Conservation (phyloP, 176 grass and related monocot genomes). For the Oryza punctata region DNA sequence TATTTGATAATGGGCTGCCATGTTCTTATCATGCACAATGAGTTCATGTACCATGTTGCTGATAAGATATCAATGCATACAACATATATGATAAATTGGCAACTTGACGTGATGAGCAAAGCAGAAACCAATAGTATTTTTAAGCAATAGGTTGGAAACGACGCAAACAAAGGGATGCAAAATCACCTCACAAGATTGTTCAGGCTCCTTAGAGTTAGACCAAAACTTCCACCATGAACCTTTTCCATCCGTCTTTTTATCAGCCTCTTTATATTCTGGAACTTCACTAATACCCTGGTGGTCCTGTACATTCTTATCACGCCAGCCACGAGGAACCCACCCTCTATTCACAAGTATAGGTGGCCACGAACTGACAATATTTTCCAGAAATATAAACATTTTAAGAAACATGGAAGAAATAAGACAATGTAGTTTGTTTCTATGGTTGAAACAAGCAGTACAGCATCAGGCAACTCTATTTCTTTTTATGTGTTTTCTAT, state of each 20-base stretch:
- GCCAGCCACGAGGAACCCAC: conserved; percentile 87
- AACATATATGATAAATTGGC: background rate
- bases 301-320: conserved; percentile 54
- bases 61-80: conserved; percentile 18
- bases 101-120: conserved; percentile 23
- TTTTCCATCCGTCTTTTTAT: conserved; percentile 45
- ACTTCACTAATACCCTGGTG: conserved; percentile 42
- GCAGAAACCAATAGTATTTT: conserved; percentile 16
- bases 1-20: background rate
- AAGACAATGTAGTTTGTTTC: conserved; percentile 9
- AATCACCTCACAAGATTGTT: conserved; percentile 56
- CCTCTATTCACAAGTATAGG: conserved; percentile 95
- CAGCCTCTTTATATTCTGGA: conserved; percentile 40
- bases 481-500: background rate
- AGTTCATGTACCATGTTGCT: conserved; percentile 1
- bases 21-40: conserved; percentile 2
- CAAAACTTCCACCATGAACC: conserved; percentile 86
- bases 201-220: conserved; percentile 71
- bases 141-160: conserved; percentile 2
- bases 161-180: conserved; percentile 13
- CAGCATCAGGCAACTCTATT: background rate
- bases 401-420: conserved; percentile 4
- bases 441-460: background rate
- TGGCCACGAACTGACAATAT: conserved; percentile 78
- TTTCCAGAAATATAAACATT: conserved; percentile 48